phyloP scores from a whole-genome alignment of 2,329 filamentous ascomycete species.

The Neophaeococcomyces mojaviensis region DNA sequence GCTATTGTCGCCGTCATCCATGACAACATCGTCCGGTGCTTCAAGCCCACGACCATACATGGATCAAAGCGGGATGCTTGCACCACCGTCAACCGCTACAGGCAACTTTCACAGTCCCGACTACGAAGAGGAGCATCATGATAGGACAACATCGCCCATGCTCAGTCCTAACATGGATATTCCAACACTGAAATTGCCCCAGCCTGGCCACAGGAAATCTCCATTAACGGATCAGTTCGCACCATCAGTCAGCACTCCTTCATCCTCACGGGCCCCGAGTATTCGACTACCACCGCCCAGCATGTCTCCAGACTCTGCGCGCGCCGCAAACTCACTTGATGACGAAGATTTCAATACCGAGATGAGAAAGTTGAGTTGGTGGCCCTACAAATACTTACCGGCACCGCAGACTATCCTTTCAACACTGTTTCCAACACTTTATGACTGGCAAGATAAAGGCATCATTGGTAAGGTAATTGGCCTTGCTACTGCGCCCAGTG shows the following conservation, averaged over 20 bases:
- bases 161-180: slow-evolving; percentile 8
- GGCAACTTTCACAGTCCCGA: not conserved
- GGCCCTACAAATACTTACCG: slow-evolving; percentile 70
- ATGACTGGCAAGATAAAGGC: slow-evolving; percentile 72
- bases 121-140: not conserved
- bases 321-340: slow-evolving; percentile 26
- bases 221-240: not conserved
- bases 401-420: slow-evolving; percentile 62
- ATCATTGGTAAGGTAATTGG: slow-evolving; percentile 78
- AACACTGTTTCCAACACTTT: slow-evolving; percentile 81
- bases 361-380: slow-evolving; percentile 56
- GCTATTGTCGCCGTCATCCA: not conserved
- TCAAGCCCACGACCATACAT: slow-evolving; percentile 1
- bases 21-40: not conserved
- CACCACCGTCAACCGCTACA: not conserved
- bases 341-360: slow-evolving; percentile 31
- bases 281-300: slow-evolving; percentile 49
- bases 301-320: slow-evolving; percentile 40
- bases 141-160: not conserved
- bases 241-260: not conserved
- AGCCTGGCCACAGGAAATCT: slow-evolving; percentile 4
- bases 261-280: slow-evolving; percentile 45
- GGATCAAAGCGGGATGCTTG: slow-evolving; percentile 4
- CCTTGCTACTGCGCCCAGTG: slow-evolving; percentile 75
- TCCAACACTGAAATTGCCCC: slow-evolving; percentile 2